Conservation (phyloP, 805 yeast genomes). For the Saccharomycopsis microspora region DNA sequence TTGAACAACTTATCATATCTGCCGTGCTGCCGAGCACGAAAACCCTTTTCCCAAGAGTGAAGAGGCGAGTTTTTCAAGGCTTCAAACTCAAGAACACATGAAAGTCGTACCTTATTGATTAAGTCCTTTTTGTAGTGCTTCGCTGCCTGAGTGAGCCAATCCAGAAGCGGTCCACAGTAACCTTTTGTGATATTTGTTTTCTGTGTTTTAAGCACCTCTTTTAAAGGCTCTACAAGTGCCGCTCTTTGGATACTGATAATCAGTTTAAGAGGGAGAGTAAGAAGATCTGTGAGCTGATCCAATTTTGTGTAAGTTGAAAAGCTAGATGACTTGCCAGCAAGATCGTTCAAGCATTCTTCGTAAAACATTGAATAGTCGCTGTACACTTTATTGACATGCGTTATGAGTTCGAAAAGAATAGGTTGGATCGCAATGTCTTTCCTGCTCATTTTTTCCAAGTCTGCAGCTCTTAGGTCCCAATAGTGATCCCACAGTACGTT, state of each 20-base stretch:
- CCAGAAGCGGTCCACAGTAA: not conserved
- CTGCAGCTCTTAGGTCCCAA: not conserved
- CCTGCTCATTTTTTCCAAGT: not conserved
- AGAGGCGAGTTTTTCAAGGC: too few relatives aligned
- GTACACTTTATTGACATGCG: not conserved
- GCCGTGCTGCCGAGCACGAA: too few relatives aligned
- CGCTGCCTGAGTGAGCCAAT: not conserved
- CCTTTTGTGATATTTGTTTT: not conserved
- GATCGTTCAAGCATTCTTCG: not conserved
- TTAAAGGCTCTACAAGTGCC: constrained; percentile 2
- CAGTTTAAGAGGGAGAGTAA: not conserved
- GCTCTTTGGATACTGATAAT: not conserved
- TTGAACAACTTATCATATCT: too few relatives aligned
- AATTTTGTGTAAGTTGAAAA: not conserved
- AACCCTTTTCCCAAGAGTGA: too few relatives aligned
- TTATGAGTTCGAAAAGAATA: constrained; percentile 2
- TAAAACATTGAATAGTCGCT: not conserved
- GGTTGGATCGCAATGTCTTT: not conserved
- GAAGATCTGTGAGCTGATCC: not conserved
- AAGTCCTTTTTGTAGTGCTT: not conserved
- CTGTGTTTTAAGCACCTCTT: not conserved
- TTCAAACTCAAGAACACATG: not conserved
- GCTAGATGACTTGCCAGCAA: not conserved
- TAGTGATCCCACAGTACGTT: constrained; percentile 1
- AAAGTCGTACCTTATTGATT: not conserved